phyloP scores from a whole-genome alignment of 441 rosid genomes.

The Gossypium gossypioides region DNA sequence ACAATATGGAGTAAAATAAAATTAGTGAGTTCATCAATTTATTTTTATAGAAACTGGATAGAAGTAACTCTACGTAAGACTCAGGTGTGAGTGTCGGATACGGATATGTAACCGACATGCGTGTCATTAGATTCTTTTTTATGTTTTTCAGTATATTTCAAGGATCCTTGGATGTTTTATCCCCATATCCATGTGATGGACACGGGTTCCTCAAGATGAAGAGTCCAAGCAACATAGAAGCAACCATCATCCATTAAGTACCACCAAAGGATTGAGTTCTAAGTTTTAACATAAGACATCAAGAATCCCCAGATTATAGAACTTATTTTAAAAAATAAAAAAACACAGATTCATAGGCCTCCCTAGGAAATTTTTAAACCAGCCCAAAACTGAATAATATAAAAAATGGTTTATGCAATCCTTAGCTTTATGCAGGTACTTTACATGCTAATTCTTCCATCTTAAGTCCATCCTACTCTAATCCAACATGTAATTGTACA shows the following conservation, averaged over 20 bases:
- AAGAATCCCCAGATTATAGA: too few species aligned
- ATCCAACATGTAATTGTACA: neutral
- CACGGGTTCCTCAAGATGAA: too few species aligned
- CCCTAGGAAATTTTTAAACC: neutral
- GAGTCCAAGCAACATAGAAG: neutral
- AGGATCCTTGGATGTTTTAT: too few species aligned
- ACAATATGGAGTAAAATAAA: neutral
- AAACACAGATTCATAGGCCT: neutral
- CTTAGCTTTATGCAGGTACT: neutral
- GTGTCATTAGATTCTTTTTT: too few species aligned
- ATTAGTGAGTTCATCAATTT: neutral
- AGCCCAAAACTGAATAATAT: neutral
- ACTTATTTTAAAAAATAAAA: too few species aligned
- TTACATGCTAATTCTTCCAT: neutral
- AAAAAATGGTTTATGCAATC: neutral
- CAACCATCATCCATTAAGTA: neutral
- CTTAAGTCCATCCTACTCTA: neutral
- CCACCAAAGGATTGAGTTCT: neutral
- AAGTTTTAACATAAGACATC: neutral
- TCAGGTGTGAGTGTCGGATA: too few species aligned
- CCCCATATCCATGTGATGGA: too few species aligned
- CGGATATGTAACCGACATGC: too few species aligned
- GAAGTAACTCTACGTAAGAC: neutral
- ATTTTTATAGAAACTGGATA: neutral
- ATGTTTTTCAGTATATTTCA: too few species aligned